Evolutionary conservation across 2,329 filamentous ascomycete species (phyloP).

Genomic region (Monosporascus sp.): DNA sequence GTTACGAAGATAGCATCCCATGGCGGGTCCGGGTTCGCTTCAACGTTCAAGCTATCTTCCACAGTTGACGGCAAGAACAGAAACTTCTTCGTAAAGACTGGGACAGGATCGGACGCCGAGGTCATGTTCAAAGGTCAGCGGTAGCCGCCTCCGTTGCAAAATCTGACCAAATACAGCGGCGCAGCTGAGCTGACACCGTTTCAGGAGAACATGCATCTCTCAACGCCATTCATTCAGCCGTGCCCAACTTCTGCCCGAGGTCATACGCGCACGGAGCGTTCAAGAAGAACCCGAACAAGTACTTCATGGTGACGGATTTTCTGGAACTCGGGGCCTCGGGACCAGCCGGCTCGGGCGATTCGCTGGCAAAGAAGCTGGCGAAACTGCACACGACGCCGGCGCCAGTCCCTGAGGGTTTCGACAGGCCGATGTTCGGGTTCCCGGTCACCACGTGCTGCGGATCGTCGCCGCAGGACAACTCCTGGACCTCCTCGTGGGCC

Average conservation of each 20-base stretch:
- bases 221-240: constrained; percentile 68
- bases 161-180: constrained; percentile 27
- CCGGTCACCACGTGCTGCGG: constrained; percentile 83
- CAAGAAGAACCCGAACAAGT: constrained; percentile 42
- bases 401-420: constrained; percentile 54
- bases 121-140: constrained; percentile 63
- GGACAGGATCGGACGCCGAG: constrained; percentile 51
- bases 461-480: constrained; percentile 75
- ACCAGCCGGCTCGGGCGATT: constrained; percentile 41
- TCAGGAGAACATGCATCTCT: constrained; percentile 77
- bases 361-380: constrained; percentile 71
- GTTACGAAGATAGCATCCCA: constrained; percentile 52
- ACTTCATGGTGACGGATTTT: constrained; percentile 72
- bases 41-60: constrained; percentile 54
- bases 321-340: constrained; percentile 54
- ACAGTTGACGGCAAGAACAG: constrained; percentile 42
- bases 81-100: constrained; percentile 70
- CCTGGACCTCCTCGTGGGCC: constrained; percentile 68
- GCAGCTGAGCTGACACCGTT: constrained; percentile 30
- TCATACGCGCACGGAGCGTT: constrained; percentile 67
- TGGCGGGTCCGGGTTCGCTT: constrained; percentile 64
- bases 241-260: constrained; percentile 70
- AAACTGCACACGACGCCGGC: constrained; percentile 72
- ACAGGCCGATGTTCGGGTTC: constrained; percentile 71
- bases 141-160: constrained; percentile 7